Conservation (phyloP, 2,329 filamentous ascomycete genomes). For the Diplodia intermedia region DNA sequence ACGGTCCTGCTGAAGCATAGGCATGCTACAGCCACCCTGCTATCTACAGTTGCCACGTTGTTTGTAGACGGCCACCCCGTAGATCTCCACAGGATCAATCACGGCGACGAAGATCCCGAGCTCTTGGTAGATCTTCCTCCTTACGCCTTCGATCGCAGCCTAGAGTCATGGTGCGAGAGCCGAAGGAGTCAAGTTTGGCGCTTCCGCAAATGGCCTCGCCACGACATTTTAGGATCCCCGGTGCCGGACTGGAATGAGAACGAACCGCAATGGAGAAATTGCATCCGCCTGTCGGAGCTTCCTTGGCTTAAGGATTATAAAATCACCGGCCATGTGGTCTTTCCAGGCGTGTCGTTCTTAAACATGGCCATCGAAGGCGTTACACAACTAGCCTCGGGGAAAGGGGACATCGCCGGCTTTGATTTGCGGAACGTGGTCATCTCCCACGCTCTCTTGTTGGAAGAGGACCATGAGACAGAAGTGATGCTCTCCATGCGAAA, state of each 20-base stretch:
- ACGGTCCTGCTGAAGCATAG: conserved; percentile 6
- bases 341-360: background rate
- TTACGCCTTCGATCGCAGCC: conserved; percentile 11
- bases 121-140: conserved; percentile 13
- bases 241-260: conserved; percentile 42
- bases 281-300: conserved; percentile 49
- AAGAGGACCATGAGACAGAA: conserved; percentile 1
- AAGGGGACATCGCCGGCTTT: conserved; percentile 4
- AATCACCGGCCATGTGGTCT: conserved; percentile 34
- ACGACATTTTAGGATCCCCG: conserved; percentile 40
- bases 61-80: conserved; percentile 6
- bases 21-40: conserved; percentile 1
- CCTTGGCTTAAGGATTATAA: conserved; percentile 58
- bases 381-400: background rate
- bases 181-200: conserved; percentile 37
- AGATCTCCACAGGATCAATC: conserved; percentile 21
- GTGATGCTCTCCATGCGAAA: conserved; percentile 21
- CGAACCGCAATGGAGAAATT: conserved; percentile 53
- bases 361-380: conserved; percentile 19
- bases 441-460: conserved; percentile 13
- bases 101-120: conserved; percentile 23
- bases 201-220: conserved; percentile 32
- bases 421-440: conserved; percentile 18
- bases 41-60: conserved; percentile 2
- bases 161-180: conserved; percentile 40